Percentiles rank a stretch among this genome's conserved stretches.
These are phyloP conservation scores for Picochlorum sp. DNA, from an alignment of 139 green algal species.

Conservation along the genomic window DNA sequence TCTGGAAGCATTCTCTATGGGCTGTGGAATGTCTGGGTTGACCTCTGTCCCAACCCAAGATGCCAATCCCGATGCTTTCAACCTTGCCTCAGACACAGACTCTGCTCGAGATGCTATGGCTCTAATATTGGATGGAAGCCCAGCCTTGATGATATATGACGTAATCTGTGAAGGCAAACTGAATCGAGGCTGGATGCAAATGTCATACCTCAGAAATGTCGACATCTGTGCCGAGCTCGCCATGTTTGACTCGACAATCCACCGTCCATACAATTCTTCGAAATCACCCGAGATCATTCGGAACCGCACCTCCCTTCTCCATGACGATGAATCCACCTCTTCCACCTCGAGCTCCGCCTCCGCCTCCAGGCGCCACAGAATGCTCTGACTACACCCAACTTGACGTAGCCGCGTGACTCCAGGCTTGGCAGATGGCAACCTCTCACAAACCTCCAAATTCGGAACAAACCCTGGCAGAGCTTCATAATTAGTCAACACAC, in stretches of 20 bases:
- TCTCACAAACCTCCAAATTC: slow-evolving; percentile 43
- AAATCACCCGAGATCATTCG: slow-evolving; percentile 38
- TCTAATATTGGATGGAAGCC: slow-evolving; percentile 43
- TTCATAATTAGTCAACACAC: slow-evolving; percentile 48
- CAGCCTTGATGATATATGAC: slow-evolving; percentile 34
- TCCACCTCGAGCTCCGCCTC: slow-evolving; percentile 40
- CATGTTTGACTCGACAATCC: slow-evolving; percentile 37
- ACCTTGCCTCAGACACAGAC: slow-evolving; percentile 8
- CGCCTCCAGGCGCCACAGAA: slow-evolving; percentile 45
- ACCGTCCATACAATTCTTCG: slow-evolving; percentile 37
- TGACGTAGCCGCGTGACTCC: slow-evolving; percentile 25
- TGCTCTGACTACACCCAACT: slow-evolving; percentile 32
- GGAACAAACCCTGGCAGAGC: slow-evolving; percentile 44
- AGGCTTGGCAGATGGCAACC: slow-evolving; percentile 12
- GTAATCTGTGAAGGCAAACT: slow-evolving; percentile 32
- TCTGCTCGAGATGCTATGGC: slow-evolving; percentile 36
- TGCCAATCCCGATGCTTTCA: slow-evolving; percentile 14
- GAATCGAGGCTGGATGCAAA: slow-evolving; percentile 28
- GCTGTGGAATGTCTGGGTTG: slow-evolving; percentile 12
- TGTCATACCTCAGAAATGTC: slow-evolving; percentile 42
- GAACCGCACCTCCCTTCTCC: slow-evolving; percentile 34
- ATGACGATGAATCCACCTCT: slow-evolving; percentile 17
- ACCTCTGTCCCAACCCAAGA: slow-evolving; percentile 25
- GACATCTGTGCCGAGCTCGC: slow-evolving; percentile 16
- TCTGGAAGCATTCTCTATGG: too few relatives aligned